Evolutionary conservation across 192 early-diverging fungal genomes (phyloP).

Genomic region (Funneliformis geosporum): DNA sequence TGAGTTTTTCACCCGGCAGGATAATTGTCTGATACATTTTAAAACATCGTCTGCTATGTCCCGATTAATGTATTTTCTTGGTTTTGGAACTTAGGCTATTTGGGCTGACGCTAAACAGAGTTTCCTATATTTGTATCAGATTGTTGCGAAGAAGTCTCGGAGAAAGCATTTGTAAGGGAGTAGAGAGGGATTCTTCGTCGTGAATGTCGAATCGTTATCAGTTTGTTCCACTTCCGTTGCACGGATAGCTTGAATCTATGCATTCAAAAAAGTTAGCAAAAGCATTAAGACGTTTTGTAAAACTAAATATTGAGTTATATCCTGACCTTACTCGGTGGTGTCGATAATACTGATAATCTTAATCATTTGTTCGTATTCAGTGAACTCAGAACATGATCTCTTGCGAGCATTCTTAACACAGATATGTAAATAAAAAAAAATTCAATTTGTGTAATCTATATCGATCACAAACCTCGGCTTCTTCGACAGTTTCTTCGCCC

Average conservation of each 20-base stretch:
- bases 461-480: too few relatives aligned
- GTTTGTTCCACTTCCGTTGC: neutral
- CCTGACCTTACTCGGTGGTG: too few relatives aligned
- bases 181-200: too few relatives aligned
- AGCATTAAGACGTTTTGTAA: neutral
- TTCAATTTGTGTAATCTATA: too few relatives aligned
- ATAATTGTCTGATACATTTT: neutral
- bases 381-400: neutral
- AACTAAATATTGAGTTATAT: too few relatives aligned
- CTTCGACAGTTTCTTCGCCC: conserved; percentile 1
- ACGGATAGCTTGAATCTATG: neutral
- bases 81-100: neutral
- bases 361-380: neutral
- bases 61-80: conserved; percentile 20
- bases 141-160: neutral
- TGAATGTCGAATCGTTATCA: neutral
- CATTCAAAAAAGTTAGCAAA: neutral
- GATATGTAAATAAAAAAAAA: neutral
- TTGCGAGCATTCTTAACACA: neutral
- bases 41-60: conserved; percentile 9
- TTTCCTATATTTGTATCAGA: conserved; percentile 10
- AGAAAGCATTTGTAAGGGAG: too few relatives aligned
- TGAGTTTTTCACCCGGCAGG: neutral
- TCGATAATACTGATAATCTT: too few relatives aligned
- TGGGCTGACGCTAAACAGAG: neutral